Percentiles rank a stretch among this genome's conserved stretches.
phyloP scores from a whole-genome alignment of 2,329 filamentous ascomycete species.

The Neonectria faginata region DNA sequence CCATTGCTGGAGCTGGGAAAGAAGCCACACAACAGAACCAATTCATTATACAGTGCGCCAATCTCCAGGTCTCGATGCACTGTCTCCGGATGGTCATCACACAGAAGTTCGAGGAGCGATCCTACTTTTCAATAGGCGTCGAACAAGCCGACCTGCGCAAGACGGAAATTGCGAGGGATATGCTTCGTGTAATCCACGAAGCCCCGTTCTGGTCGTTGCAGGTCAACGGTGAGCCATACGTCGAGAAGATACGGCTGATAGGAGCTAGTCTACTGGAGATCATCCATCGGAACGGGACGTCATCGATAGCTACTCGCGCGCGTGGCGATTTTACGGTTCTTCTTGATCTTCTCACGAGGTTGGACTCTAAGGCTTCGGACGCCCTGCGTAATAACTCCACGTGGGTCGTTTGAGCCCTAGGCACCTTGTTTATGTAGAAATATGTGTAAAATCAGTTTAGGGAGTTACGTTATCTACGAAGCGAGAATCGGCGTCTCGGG shows the following conservation, averaged over 20 bases:
- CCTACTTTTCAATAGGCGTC: constrained; percentile 46
- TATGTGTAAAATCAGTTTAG: not conserved
- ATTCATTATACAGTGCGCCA: constrained; percentile 54
- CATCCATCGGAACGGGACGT: constrained; percentile 53
- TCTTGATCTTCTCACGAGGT: constrained; percentile 54
- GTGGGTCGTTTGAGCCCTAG: constrained; percentile 8
- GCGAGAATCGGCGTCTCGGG: too few species aligned
- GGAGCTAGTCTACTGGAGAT: constrained; percentile 54
- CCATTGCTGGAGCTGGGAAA: constrained; percentile 20
- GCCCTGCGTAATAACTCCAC: constrained; percentile 50
- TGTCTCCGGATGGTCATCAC: constrained; percentile 57
- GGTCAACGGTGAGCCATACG: constrained; percentile 55
- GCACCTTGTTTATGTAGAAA: not conserved
- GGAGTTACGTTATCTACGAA: too few species aligned
- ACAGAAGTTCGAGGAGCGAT: constrained; percentile 51
- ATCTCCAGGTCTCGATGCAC: constrained; percentile 55
- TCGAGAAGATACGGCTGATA: constrained; percentile 55
- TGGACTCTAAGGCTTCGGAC: constrained; percentile 59
- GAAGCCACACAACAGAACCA: constrained; percentile 46
- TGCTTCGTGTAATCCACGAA: constrained; percentile 54
- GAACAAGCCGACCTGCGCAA: constrained; percentile 51
- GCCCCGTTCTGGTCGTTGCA: constrained; percentile 57
- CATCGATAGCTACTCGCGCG: constrained; percentile 53
- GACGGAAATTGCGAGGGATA: constrained; percentile 58
- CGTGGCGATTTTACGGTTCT: constrained; percentile 54